A percentile compares a stretch with the other conserved stretches of the same genome.
Evolutionary conservation across 2,329 filamentous ascomycete genomes (phyloP).

Genomic region (Fusarium virguliforme): DNA sequence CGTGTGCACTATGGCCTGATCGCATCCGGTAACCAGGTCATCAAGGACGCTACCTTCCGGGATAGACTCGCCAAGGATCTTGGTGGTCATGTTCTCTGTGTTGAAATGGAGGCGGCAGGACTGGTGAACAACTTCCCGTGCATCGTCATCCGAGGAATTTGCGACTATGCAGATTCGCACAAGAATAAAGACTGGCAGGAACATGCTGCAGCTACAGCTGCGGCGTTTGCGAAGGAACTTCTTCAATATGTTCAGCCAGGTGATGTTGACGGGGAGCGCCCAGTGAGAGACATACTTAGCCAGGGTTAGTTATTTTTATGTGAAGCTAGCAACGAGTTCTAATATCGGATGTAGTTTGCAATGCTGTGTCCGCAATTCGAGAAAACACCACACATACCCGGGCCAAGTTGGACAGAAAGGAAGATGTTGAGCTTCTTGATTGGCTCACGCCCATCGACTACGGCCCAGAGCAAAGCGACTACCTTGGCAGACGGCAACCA

Average conservation of each 20-base stretch:
- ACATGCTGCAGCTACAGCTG: slow-evolving; percentile 55
- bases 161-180: slow-evolving; percentile 58
- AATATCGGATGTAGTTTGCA: not conserved
- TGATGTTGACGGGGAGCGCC: not conserved
- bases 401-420: not conserved
- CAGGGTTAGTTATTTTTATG: not conserved
- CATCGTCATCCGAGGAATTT: slow-evolving; percentile 56
- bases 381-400: not conserved
- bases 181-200: slow-evolving; percentile 57
- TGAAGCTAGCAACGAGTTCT: not conserved
- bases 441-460: slow-evolving; percentile 12
- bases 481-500: not conserved
- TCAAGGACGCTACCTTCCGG: not conserved
- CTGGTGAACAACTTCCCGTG: slow-evolving; percentile 47
- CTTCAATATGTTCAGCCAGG: slow-evolving; percentile 17
- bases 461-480: not conserved
- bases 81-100: not conserved
- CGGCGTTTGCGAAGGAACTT: slow-evolving; percentile 44
- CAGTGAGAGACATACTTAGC: not conserved
- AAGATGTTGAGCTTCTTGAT: slow-evolving; percentile 1
- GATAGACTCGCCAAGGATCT: not conserved
- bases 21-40: not conserved
- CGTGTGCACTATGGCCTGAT: not conserved
- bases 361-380: not conserved
- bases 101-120: slow-evolving; percentile 43